These are phyloP conservation scores for Trichocladium uniseriatum DNA, from an alignment of 495 filamentous ascomycete genomes.

Conservation along the genomic window DNA sequence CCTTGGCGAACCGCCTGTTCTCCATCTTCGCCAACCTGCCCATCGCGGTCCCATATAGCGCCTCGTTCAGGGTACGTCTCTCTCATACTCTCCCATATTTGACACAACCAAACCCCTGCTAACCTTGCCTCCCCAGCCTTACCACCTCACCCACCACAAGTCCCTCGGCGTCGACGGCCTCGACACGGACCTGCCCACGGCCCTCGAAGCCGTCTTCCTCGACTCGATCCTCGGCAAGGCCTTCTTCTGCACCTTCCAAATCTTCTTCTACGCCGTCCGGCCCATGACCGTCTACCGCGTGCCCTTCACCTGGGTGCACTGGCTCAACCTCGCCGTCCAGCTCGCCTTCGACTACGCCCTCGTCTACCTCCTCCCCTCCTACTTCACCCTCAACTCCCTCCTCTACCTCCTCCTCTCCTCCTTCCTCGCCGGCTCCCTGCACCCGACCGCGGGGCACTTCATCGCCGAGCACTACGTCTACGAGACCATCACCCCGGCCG, in stretches of 20 bases:
- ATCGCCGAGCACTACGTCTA: constrained; percentile 99
- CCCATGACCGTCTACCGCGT: constrained; percentile 91
- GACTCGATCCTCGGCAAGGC: constrained; percentile 95
- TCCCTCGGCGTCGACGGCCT: constrained; percentile 93
- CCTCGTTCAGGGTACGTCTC: constrained; percentile 70
- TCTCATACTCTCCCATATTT: background rate
- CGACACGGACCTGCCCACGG: constrained; percentile 91
- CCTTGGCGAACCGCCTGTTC: constrained; percentile 73
- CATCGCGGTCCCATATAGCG: constrained; percentile 92
- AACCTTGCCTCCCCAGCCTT: constrained; percentile 48
- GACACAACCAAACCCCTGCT: background rate
- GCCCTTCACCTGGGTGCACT: constrained; percentile 77
- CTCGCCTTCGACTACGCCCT: constrained; percentile 68
- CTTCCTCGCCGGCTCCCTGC: constrained; percentile 87
- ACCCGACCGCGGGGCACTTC: constrained; percentile 95
- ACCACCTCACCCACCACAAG: constrained; percentile 99
- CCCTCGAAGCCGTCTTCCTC: constrained; percentile 84
- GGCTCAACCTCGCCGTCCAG: constrained; percentile 69
- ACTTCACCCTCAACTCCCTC: constrained; percentile 49
- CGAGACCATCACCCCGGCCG: constrained; percentile 50
- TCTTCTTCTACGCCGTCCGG: constrained; percentile 97
- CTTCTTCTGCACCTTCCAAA: constrained; percentile 99
- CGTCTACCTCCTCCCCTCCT: constrained; percentile 33
- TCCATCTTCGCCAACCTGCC: constrained; percentile 93
- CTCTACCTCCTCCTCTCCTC: constrained; percentile 75